Percentiles rank a stretch among this genome's conserved stretches.
phyloP scores from a whole-genome alignment of 2,329 filamentous ascomycete species.

The Ophiostoma sp. region DNA sequence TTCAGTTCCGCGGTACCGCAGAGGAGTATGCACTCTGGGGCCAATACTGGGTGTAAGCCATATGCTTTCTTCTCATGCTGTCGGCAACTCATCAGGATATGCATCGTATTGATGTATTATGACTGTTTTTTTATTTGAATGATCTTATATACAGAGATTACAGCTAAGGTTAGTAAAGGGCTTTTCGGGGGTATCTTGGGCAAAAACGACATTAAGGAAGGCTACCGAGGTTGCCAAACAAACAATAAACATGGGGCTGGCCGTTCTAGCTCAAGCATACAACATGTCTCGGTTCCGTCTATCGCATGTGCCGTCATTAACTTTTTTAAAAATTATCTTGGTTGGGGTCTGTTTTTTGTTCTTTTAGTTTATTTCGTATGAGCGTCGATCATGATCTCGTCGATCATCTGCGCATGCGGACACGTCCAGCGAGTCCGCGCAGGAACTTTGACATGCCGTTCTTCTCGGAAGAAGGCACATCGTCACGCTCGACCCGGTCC shows the following conservation, averaged over 20 bases:
- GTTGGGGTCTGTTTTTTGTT: too few relatives aligned
- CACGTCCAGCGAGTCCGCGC: slow-evolving; percentile 41
- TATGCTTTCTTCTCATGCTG: too few relatives aligned
- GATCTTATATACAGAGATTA: too few relatives aligned
- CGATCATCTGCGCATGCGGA: slow-evolving; percentile 16
- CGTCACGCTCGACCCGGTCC: slow-evolving; percentile 48
- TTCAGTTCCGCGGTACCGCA: slow-evolving; percentile 65
- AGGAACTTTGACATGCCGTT: slow-evolving; percentile 38
- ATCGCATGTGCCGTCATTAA: not conserved
- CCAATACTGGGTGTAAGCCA: slow-evolving; percentile 63
- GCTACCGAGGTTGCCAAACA: too few relatives aligned
- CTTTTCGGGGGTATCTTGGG: too few relatives aligned
- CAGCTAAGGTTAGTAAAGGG: too few relatives aligned
- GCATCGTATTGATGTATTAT: too few relatives aligned
- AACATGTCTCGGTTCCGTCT: not conserved
- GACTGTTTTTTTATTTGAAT: too few relatives aligned
- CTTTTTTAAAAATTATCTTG: too few relatives aligned
- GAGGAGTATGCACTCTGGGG: slow-evolving; percentile 68
- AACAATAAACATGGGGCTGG: too few relatives aligned
- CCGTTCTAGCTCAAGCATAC: not conserved
- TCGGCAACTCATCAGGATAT: not conserved
- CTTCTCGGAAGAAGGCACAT: not conserved
- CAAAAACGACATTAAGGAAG: too few relatives aligned
- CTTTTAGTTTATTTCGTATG: too few relatives aligned
- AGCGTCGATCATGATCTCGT: not conserved